Evolutionary conservation across 768 basidiomycete genomes (phyloP).

Genomic region (Pleurotus pulmonarius): DNA sequence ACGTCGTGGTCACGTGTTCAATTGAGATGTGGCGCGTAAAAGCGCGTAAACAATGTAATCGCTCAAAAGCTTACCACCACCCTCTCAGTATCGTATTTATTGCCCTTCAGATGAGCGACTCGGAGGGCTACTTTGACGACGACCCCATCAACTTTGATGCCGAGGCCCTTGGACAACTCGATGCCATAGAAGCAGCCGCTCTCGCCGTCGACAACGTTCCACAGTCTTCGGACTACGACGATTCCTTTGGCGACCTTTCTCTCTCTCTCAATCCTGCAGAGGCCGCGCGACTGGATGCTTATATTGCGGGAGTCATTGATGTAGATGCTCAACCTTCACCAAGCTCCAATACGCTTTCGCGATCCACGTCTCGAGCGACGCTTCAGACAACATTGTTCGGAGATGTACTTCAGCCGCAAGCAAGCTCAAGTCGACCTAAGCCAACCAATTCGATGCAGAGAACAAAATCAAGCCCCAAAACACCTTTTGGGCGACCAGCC

Average conservation of each 20-base stretch:
- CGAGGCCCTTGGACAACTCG: conserved; percentile 55
- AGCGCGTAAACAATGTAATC: not conserved
- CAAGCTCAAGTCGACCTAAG: conserved; percentile 22
- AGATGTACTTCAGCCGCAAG: conserved; percentile 34
- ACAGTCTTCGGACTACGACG: conserved; percentile 22
- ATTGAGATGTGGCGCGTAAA: not conserved
- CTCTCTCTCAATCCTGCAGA: conserved; percentile 57
- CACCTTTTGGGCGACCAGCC: conserved; percentile 50
- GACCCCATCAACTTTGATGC: conserved; percentile 49
- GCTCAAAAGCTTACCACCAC: not conserved
- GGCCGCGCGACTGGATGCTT: conserved; percentile 48
- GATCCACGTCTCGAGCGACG: conserved; percentile 31
- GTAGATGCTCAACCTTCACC: conserved; percentile 35
- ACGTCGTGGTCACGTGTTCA: conserved; percentile 9
- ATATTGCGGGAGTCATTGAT: conserved; percentile 45
- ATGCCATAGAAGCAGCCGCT: conserved; percentile 63
- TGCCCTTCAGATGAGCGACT: conserved; percentile 53
- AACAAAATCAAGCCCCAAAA: conserved; percentile 38
- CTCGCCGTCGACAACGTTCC: conserved; percentile 11
- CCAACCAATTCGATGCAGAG: conserved; percentile 28
- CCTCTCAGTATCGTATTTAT: not conserved
- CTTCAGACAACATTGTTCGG: conserved; percentile 68
- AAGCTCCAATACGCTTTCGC: conserved; percentile 31
- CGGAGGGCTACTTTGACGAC: conserved; percentile 72
- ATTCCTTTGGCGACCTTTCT: conserved; percentile 47